Evolutionary conservation across 139 green algal genomes (phyloP), one percentile per base, ranked within the genome.

Genomic region (Gonium pectorale): DNA sequence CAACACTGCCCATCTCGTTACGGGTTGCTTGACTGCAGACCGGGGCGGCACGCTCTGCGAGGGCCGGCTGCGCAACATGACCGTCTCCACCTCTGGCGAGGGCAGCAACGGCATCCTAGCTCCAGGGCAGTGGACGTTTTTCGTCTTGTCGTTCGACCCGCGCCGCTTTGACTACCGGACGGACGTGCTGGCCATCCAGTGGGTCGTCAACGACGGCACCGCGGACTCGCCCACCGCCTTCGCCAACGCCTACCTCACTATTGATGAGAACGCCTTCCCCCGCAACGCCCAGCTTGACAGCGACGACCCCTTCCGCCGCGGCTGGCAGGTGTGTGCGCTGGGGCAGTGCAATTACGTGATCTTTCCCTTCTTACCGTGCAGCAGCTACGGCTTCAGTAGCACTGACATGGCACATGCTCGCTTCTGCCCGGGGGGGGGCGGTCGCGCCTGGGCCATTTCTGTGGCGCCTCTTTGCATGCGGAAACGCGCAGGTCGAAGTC

Each of bases 201-300:
- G 89, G 89, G 75, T 54, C 2, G 80, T 66, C 19, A 11, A 13
- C 6, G 85, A 89, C 40, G 22, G 27, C 37, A 38, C 56, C 67
- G 11, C 9, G 15, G 29, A 26, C 19, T 24, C n/a, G 19, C 33
- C 52, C 19, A 44, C 15, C 13, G 5, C 43, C 21, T 85, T 82
- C 59, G 40, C 2, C 40, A 88, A 89, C 56, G 85, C 85, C 2
- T 86, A 84, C 49, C 66, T 92, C 7, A 86, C 85, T 0, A 75
- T 89, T 26, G 81, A 90, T 56, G 60, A 85, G 64, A 62, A 77
- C 27, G 62, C 60, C n/a, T 78, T 79, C 40, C 86, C 72, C 31
- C 72, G 86, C 15, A 40, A 74, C 15, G 11, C 75, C n/a, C 51
- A 60, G 51, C 24, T 54, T 31, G 41, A 66, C 52, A 66, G 22